Base-by-base conservation (phyloP, 352 stramenopile genomes). In the Globisporangium rhizosaccharum region DNA sequence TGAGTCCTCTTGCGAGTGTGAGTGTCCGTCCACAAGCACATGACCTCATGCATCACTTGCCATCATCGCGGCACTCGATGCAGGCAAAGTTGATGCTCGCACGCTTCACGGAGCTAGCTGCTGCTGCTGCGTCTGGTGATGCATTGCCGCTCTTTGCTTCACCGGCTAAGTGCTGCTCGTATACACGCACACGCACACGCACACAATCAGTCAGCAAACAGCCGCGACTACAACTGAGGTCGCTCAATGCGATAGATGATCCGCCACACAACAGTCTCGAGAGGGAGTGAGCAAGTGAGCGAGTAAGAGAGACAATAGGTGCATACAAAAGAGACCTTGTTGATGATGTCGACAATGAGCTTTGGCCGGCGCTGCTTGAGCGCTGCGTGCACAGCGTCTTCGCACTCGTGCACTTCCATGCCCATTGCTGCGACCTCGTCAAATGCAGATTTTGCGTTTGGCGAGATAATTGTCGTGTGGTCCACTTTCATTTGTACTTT, bases 391-490 rank as follows among this genome's bases (percentile, higher is more conserved):
- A 94, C 81, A n/a, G 82, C 84, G 46, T 87, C 79, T 53, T 94
- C 82, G 71, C 84, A 94, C 57, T 88, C 76, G 51, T 69, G 76
- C 49, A 91, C 69, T 62, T 94, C 79, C 84, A 94, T 92, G 33
- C 15, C 39, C 17, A 41, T 42, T 44, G 12, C 12, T 46, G 41
- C 41, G 9, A n/a, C 5, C 11, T 46, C 12, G 41, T n/a, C 41
- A 14, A 46, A 46, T n/a, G 41, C 17, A 15, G 11, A n/a, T n/a
- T 46, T 46, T 46, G 11, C 6, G 41, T 46, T 44, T 15, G 9
- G 37, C 9, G 9, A 44, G 9, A 44, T 44, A 44, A 23, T 36
- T 36, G 30, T 36, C 30, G 1, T 36, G 30, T 36, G 30, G 30
- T 4, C 30, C 30, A 36, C 30, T 23, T 36, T 8, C 30, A 36